Base-by-base conservation (phyloP, 176 grass and related monocot species). In the Stipa capillata region DNA sequence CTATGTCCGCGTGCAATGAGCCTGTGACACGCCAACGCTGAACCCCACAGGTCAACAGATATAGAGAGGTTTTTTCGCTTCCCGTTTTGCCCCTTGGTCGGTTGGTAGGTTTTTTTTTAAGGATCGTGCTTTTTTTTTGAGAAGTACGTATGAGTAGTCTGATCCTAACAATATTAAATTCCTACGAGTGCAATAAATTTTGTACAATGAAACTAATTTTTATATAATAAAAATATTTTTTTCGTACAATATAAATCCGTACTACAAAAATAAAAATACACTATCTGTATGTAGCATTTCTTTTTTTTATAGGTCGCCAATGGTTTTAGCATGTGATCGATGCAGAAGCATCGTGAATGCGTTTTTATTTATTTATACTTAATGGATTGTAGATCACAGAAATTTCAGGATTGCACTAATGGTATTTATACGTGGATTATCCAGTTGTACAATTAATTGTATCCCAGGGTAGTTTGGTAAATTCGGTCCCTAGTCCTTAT, bases 81-180 rank as follows among this genome's bases (percentile, higher is more conserved):
- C 77, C 87, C 62, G 23, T 89, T 89, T 57, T 81, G 31, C 87
- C 87, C 87, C 32, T 52, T 85, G 71, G 77, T 85, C 71, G 82
- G 87, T 85, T 50, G 44, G 76, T 63, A 4, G 20, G 28, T 34
- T 52, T 7, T 13, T 52, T 36, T 68, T 24, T 35, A 0, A 1
- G 1, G 0, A n/a, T n/a, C n/a, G n/a, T n/a, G n/a, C n/a, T n/a
- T n/a, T n/a, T n/a, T n/a, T n/a, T n/a, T n/a, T n/a, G n/a, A n/a
- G n/a, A n/a, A n/a, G n/a, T n/a, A n/a, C n/a, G n/a, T n/a, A n/a
- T n/a, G n/a, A n/a, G n/a, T n/a, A n/a, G n/a, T n/a, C n/a, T n/a
- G n/a, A n/a, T n/a, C n/a, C n/a, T n/a, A n/a, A n/a, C n/a, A n/a
- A n/a, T n/a, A n/a, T n/a, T n/a, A n/a, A n/a, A n/a, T n/a, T n/a